Evolutionary conservation across 257 asterid genomes (phyloP).

Genomic region (Capsicum rhomboideum): DNA sequence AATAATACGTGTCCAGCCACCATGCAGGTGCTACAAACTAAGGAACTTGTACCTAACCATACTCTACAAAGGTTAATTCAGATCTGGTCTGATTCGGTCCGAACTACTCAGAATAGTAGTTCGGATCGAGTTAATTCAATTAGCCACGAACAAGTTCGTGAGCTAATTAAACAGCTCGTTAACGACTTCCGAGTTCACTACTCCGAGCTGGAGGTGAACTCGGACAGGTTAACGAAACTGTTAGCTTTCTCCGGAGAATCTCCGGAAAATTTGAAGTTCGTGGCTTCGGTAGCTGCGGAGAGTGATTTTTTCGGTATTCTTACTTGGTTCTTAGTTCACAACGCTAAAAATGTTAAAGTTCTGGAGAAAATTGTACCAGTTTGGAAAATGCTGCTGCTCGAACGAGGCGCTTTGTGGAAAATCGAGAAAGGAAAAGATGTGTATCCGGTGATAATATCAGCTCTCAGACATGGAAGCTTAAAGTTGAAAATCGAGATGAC

Average conservation of each 20-base stretch:
- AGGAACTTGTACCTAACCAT: conserved; percentile 66
- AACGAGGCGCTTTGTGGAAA: not conserved
- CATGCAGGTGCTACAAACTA: conserved; percentile 59
- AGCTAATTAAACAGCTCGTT: conserved; percentile 34
- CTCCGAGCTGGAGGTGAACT: not conserved
- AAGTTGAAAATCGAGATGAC: conserved; percentile 30
- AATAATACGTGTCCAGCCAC: conserved; percentile 94
- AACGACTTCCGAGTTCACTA: conserved; percentile 8
- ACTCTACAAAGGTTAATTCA: conserved; percentile 69
- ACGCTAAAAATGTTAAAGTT: conserved; percentile 1
- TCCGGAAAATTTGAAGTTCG: conserved; percentile 22
- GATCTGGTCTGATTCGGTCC: conserved; percentile 58
- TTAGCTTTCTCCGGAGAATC: conserved; percentile 32
- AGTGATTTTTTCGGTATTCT: conserved; percentile 23
- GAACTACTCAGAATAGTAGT: conserved; percentile 5
- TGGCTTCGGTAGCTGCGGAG: conserved; percentile 12
- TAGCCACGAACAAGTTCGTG: conserved; percentile 20
- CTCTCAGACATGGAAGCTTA: conserved; percentile 28
- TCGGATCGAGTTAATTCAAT: conserved; percentile 11
- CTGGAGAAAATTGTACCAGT: conserved; percentile 30
- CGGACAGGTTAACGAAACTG: conserved; percentile 18
- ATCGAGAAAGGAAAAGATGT: conserved; percentile 10
- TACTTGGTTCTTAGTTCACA: not conserved
- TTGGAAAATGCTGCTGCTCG: conserved; percentile 15
- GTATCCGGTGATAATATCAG: conserved; percentile 7